phyloP scores from a whole-genome alignment of 2,329 filamentous ascomycete genomes.

The Cryphonectria radicalis region DNA sequence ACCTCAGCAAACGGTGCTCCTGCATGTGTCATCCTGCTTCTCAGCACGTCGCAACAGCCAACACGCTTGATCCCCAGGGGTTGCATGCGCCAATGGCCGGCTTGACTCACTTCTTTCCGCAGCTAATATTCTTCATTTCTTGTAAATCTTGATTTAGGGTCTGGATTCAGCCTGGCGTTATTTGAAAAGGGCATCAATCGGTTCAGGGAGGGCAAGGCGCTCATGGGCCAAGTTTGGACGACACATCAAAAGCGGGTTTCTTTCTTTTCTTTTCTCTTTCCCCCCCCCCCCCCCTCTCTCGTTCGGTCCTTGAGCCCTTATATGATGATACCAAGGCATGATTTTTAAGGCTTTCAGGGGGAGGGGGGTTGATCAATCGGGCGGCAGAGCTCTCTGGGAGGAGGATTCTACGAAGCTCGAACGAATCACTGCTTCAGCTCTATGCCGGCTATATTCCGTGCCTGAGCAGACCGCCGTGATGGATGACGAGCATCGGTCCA shows the following conservation, averaged over 20 bases:
- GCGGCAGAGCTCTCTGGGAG: background rate
- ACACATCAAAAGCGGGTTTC: slow-evolving; percentile 12
- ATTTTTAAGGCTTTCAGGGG: background rate
- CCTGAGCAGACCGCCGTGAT: background rate
- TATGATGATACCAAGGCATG: slow-evolving; percentile 12
- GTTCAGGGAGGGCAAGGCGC: slow-evolving; percentile 26
- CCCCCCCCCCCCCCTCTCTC: no score
- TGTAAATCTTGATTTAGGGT: slow-evolving; percentile 27
- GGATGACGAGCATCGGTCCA: background rate
- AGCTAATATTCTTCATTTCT: slow-evolving; percentile 29
- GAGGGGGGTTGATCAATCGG: background rate
- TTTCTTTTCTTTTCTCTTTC: background rate
- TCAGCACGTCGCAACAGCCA: background rate
- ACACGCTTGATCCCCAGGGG: background rate
- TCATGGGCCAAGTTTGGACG: slow-evolving; percentile 22
- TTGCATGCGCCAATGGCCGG: background rate
- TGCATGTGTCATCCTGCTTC: background rate
- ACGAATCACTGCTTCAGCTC: background rate
- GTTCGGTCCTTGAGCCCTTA: slow-evolving; percentile 1
- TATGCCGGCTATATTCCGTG: background rate
- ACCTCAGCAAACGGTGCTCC: background rate
- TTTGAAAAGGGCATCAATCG: slow-evolving; percentile 24
- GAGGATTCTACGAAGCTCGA: background rate
- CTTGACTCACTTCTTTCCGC: slow-evolving; percentile 11
- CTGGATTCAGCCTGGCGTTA: slow-evolving; percentile 30